phyloP scores from a whole-genome alignment of 2,329 filamentous ascomycete genomes.

The Seiridium unicorne region DNA sequence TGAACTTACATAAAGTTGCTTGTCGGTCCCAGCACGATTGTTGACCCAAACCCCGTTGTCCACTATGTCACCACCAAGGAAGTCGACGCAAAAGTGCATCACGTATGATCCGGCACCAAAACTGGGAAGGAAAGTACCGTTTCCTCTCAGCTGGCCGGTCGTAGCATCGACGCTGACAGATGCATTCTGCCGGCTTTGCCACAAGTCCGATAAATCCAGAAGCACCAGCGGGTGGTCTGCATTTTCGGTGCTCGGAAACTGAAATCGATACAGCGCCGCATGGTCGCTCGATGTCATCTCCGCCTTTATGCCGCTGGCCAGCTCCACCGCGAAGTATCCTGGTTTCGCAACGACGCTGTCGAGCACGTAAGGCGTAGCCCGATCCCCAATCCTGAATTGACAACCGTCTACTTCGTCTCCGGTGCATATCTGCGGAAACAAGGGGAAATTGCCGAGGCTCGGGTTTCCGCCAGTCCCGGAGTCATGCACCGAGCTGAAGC shows the following conservation, averaged over 20 bases:
- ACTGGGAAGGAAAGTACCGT: conserved; percentile 57
- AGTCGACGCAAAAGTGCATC: conserved; percentile 50
- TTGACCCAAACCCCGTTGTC: conserved; percentile 20
- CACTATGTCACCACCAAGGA: conserved; percentile 2
- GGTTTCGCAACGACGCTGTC: conserved; percentile 46
- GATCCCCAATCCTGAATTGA: conserved; percentile 47
- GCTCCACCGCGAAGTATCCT: conserved; percentile 57
- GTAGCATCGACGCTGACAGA: conserved; percentile 45
- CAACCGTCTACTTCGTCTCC: conserved; percentile 54
- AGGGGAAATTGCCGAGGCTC: conserved; percentile 44
- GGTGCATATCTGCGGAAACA: conserved; percentile 41
- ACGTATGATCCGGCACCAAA: conserved; percentile 60
- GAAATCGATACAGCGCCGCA: conserved; percentile 61
- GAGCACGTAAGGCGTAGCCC: conserved; percentile 36
- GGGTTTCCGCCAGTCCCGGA: conserved; percentile 43
- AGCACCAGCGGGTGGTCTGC: conserved; percentile 48
- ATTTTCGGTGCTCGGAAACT: conserved; percentile 42
- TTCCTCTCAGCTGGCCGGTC: conserved; percentile 54
- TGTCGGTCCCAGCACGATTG: conserved; percentile 35
- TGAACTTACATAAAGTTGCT: conserved; percentile 27
- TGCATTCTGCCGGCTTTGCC: conserved; percentile 47
- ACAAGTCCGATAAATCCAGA: conserved; percentile 60
- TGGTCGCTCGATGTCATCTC: conserved; percentile 62
- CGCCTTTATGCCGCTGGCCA: conserved; percentile 50
- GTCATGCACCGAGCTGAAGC: conserved; percentile 48